Base-by-base conservation (phyloP, 148 eudicot genomes). In the Cornus suecica region DNA sequence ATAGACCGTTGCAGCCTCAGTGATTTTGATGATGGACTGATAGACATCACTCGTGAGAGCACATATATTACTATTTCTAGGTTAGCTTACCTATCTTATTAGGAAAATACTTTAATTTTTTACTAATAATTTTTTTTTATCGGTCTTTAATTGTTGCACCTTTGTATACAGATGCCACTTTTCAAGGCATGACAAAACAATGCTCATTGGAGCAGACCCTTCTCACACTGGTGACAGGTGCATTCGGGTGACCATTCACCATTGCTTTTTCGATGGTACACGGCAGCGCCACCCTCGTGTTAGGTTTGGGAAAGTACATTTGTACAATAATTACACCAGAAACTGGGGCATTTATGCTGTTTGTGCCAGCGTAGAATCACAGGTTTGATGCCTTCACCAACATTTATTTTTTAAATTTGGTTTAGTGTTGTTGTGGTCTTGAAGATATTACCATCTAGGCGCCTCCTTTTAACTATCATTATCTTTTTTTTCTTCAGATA, bases 301-400 rank as follows among this genome's bases (percentile, higher is more conserved):
- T 70, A 85, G 98, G 76, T 95, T 86, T 66, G 97, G 89, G 54
- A 95, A 90, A 84, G 98, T 95, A 32, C 99, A 95, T 84, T 76
- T 95, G 60, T 95, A 89, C 75, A 93, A 95, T 79, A 95, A 95
- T 37, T 95, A 91, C 84, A 95, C 98, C 66, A 88, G 94, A 74
- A 76, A 86, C 71, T 95, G 99, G 99, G 98, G 88, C 32, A 82
- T 95, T 67, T 95, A 95, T 85, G 97, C 97, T 76, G 92, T 95
- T 48, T 95, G 99, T 70, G 90, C 92, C 45, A 93, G 99, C 78
- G 99, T 95, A 48, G 98, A 95, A 80, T 85, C 98, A 71, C 97
- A 93, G 97, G 99, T 95, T 54, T 75, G 8, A 23, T 62, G 29
- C 16, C 18, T 67, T 48, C 69, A 28, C 10, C 10, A 28, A 24